Evolutionary conservation across 2,329 filamentous ascomycete species (phyloP).

Genomic region (Aspergillus novoparasiticus): DNA sequence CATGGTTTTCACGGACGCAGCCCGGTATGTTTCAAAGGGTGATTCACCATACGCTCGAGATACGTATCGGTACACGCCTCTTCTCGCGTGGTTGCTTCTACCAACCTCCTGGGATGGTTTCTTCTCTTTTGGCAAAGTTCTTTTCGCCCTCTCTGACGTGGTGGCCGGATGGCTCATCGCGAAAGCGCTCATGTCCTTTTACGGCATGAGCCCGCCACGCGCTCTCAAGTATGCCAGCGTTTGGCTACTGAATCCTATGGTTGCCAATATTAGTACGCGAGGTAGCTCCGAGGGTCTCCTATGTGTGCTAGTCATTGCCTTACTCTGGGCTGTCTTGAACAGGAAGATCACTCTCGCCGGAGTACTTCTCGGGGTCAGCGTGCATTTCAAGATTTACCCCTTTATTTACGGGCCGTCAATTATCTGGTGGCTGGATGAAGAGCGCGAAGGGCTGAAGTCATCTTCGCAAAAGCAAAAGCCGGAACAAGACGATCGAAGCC

Average conservation of each 20-base stretch:
- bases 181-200: constrained; percentile 51
- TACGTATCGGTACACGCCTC: constrained; percentile 94
- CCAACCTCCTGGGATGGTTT: constrained; percentile 66
- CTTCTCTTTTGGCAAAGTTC: constrained; percentile 79
- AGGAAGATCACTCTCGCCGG: constrained; percentile 68
- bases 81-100: constrained; percentile 86
- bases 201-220: constrained; percentile 52
- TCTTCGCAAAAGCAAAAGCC: background rate
- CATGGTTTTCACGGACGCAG: constrained; percentile 94
- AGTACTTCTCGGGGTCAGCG: constrained; percentile 74
- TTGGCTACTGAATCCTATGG: constrained; percentile 97
- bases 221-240: constrained; percentile 80
- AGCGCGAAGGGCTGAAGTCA: constrained; percentile 19
- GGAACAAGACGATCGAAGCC: background rate
- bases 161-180: constrained; percentile 79
- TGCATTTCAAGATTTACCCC: constrained; percentile 99
- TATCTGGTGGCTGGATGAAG: constrained; percentile 45
- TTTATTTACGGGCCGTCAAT: constrained; percentile 81
- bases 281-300: constrained; percentile 92
- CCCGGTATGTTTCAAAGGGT: constrained; percentile 70
- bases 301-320: constrained; percentile 77
- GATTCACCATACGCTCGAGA: constrained; percentile 82
- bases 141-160: constrained; percentile 84
- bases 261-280: constrained; percentile 91
- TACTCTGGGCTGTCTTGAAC: constrained; percentile 79